Percentiles rank a stretch among this genome's conserved stretches.
phyloP scores from a whole-genome alignment of 108 stramenopile species.

The Epithemia pelagica region DNA sequence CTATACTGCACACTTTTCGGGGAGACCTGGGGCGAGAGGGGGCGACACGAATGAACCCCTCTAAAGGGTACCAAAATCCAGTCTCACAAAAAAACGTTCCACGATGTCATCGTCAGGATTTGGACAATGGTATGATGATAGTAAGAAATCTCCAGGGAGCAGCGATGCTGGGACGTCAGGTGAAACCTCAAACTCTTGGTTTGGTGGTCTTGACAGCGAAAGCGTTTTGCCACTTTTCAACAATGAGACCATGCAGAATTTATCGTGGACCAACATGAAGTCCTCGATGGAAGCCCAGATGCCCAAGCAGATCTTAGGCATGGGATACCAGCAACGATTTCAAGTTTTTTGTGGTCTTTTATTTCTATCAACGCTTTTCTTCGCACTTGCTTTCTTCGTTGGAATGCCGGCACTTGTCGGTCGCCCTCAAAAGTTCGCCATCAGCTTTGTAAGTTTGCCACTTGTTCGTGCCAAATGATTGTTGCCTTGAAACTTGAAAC shows the following conservation, averaged over 20 bases:
- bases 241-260: conserved; percentile 19
- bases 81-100: no score
- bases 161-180: not conserved
- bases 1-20: no score
- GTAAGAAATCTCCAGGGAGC: not conserved
- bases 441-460: conserved; percentile 44
- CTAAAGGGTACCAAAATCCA: no score
- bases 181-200: not conserved
- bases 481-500: not conserved
- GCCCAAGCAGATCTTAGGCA: conserved; percentile 83
- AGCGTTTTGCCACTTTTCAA: conserved; percentile 40
- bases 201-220: not conserved
- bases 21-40: no score
- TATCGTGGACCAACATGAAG: conserved; percentile 57
- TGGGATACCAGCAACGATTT: conserved; percentile 89
- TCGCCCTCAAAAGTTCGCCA: conserved; percentile 92
- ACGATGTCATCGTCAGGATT: not conserved
- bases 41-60: no score
- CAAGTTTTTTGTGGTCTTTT: conserved; percentile 71
- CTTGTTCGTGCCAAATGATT: not conserved
- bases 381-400: conserved; percentile 87
- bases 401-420: conserved; percentile 81
- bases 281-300: conserved; percentile 75
- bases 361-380: conserved; percentile 78
- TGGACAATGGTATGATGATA: not conserved